Base-by-base conservation (phyloP, 1,139 yeast species). In the Suzukiozyma palmioleophila region DNA sequence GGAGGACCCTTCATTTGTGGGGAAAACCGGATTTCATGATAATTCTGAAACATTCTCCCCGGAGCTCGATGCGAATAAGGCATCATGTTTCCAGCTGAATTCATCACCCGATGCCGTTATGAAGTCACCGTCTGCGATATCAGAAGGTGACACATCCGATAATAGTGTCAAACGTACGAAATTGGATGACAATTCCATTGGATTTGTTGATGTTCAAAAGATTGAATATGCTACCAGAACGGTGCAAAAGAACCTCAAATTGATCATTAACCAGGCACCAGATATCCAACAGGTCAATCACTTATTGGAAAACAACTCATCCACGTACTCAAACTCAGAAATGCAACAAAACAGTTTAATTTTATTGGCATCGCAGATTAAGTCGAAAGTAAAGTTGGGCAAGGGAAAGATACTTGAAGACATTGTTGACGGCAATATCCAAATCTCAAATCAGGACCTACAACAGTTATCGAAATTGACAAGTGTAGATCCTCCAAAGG, bases 281-380 rank as follows among this genome's bases (percentile, higher is more conserved):
- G 70, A 73, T 42, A 47, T 64, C 5, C 58, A 66, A 32, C 62
- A 72, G 39, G 62, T 79, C 39, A 57, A 66, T 26, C 42, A 48
- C n/a, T 53, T 69, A 15, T 43, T 62, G 3, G 41, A 50, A 18
- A 52, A 57, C 4, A 43, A 44, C 2, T 53, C 70, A 3, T 70
- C 68, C 37, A 53, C 66, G 10, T 59, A 71, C 13, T 66, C 73
- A 13, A 58, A 57, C 39, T 64, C 77, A 13, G 75, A 79, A n/a
- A 55, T 84, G 34, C 59, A 73, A 21, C 69, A 79, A 42, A 81
- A 76, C 44, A 61, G 63, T 36, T 73, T 82, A 41, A 57, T 86
- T 22, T 72, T 71, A 36, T 57, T 85, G 21, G 87, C 89, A 0
- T 66, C 83, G 1, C 69, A 70, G 42, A 57, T 87, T 44, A 81